phyloP scores from a whole-genome alignment of 345 rosid species.

The Cochlearia excelsa region DNA sequence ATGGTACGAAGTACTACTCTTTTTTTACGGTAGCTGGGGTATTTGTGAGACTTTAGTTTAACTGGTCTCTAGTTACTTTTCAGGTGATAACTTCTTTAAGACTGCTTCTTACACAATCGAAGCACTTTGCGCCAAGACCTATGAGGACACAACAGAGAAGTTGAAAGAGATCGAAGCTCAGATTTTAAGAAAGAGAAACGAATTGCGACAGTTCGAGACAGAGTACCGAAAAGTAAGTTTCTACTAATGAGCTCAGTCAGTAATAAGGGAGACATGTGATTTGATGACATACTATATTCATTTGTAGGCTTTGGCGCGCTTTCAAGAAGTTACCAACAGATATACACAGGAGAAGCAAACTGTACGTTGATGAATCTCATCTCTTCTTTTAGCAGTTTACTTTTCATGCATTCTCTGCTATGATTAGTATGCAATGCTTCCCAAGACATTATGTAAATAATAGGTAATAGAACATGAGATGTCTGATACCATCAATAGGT shows the following conservation, averaged over 20 bases:
- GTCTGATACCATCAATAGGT: too few relatives aligned
- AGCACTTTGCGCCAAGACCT: constrained; percentile 89
- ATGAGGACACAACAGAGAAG: constrained; percentile 70
- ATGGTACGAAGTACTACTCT: constrained; percentile 53
- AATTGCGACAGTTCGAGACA: constrained; percentile 89
- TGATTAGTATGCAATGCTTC: constrained; percentile 5
- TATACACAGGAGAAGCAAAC: constrained; percentile 89
- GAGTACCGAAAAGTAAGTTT: constrained; percentile 82
- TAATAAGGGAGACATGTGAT: constrained; percentile 10
- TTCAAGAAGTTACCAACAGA: constrained; percentile 93
- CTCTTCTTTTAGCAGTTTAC: neutral
- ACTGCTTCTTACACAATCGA: constrained; percentile 89
- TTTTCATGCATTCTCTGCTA: neutral
- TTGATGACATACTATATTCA: constrained; percentile 9
- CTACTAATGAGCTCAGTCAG: neutral
- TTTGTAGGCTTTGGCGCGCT: constrained; percentile 83
- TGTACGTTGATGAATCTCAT: constrained; percentile 43
- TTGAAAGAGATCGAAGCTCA: constrained; percentile 87
- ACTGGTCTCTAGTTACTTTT: constrained; percentile 30
- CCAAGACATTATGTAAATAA: neutral
- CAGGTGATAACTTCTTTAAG: constrained; percentile 98
- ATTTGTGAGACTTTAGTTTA: constrained; percentile 16
- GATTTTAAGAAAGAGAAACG: constrained; percentile 85
- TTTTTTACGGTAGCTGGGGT: constrained; percentile 3
- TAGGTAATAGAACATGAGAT: too few relatives aligned